Evolutionary conservation across 169 alveolate species (phyloP), one percentile per base, ranked within the genome.

Genomic region (Perkinsus olseni): DNA sequence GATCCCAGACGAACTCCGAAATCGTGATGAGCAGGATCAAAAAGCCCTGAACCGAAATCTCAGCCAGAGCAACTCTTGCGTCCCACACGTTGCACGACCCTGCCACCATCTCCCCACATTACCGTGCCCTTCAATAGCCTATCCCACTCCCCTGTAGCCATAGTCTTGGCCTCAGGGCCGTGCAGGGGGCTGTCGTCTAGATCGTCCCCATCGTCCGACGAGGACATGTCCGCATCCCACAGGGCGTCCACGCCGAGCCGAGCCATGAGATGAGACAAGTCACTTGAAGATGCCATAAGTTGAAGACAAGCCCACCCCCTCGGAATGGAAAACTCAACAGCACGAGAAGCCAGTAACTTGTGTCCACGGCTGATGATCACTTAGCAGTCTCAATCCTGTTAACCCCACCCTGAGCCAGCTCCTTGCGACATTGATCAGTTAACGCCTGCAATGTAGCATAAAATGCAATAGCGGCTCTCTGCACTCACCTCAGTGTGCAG

Each of bases 401-500:
- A 4, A 62, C 82, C 0, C 82, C 82, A 28, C 82, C 31, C 82
- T 62, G 82, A 13, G 82, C 82, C 31, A 62, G 31, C 82, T 62
- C 82, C 31, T 62, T 62, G 10, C 82, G 82, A 24, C 82, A 62
- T 24, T 21, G 28, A 62, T 62, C 82, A 4, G 82, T 62, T 0
- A 62, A 24, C 1, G 31, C 82, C 82, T 62, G 34, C 28, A 62
- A 24, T 0, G 82, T 62, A 13, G 17, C 82, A 24, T 40, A 11
- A 40, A 40, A 11, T 3, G 11, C 21, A 40, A 13, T 24, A 13
- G 82, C 82, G 98, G 98, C 91, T 97, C 98, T 94, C 13, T 62
- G 34, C 82, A 3, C 28, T 62, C 92, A 97, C 97, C 91, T 97
- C 98, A 24, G 97, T 93, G 95, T 98, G 98, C 74, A 98, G 97